Evolutionary conservation across 768 basidiomycete species (phyloP), one percentile per base, ranked within the genome.

Genomic region (Lactarius evosmus): DNA sequence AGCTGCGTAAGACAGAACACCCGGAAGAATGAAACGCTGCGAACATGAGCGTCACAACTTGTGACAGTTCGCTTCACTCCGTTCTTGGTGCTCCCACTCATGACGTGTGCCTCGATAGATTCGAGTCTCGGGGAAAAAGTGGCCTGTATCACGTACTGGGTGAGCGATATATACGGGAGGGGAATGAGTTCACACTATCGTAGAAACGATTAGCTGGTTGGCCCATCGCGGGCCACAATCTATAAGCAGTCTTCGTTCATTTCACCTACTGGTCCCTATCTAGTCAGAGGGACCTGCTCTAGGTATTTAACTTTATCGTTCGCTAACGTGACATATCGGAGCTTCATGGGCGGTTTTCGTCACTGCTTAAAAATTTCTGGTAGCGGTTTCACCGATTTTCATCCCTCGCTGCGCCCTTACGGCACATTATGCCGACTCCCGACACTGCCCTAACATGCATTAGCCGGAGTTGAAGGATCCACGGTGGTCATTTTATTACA

Each of bases 21-120:
- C 33, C 52, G 49, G 50, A 49, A 33, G 50, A 49, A 33, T 36
- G 58, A 64, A 30, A 27, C 34, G 22, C 51, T 12, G 14, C 1
- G 25, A 56, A 22, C 64, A 65, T 65, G 30, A 44, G 46, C 46
- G 46, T 64, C 27, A 52, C 52, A 32, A 17, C 2, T 22, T n/a
- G 50, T 52, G 56, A 56, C 60, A n/a, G 32, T 9, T 34, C 53
- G 29, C 25, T 5, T 30, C 27, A 27, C 51, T 44, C 41, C 14
- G 14, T n/a, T n/a, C n/a, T n/a, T 44, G n/a, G n/a, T 12, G 22
- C 1, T 22, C 38, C 16, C 38, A 38, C 38, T 44, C 41, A 44
- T 44, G 41, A 44, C 41, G 41, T 41, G 41, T 22, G 22, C 9
- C 19, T 9, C 41, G 4, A n/a, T n/a, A 44, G 9, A n/a, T 44